A percentile compares a stretch with the other conserved stretches of the same genome.
These are phyloP conservation scores for Fusarium pseudonygamai DNA, from an alignment of 2,329 filamentous ascomycete species.

Conservation along the genomic window DNA sequence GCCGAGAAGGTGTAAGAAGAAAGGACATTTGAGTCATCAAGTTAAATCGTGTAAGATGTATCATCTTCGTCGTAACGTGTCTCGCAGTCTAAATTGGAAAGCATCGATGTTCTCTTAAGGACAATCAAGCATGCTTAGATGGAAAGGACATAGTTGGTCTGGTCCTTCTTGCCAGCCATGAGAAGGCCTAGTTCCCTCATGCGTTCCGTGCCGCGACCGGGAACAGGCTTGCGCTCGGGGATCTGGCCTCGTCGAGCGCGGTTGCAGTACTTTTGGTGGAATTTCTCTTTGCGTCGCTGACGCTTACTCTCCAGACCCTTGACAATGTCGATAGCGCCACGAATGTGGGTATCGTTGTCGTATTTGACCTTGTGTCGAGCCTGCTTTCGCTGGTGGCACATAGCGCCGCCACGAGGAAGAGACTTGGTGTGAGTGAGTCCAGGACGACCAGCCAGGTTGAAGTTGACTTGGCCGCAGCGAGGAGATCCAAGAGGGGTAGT, in stretches of 20 bases:
- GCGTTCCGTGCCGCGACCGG: constrained; percentile 88
- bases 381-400: constrained; percentile 67
- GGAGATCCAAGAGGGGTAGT: constrained; percentile 52
- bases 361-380: constrained; percentile 49
- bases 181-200: constrained; percentile 86
- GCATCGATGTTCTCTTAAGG: constrained; percentile 5
- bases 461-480: constrained; percentile 51
- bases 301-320: constrained; percentile 96
- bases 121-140: constrained; percentile 56
- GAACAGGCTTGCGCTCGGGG: constrained; percentile 72
- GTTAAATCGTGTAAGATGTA: constrained; percentile 33
- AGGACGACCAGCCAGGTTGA: constrained; percentile 63
- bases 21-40: constrained; percentile 29
- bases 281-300: constrained; percentile 91
- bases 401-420: constrained; percentile 79
- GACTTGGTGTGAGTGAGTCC: constrained; percentile 84
- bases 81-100: constrained; percentile 25
- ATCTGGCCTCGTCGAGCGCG: constrained; percentile 77
- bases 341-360: constrained; percentile 70
- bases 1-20: constrained; percentile 19
- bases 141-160: constrained; percentile 81
- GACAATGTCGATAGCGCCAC: constrained; percentile 97
- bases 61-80: constrained; percentile 24
- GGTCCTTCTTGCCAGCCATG: constrained; percentile 82
- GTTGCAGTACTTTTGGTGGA: constrained; percentile 88